Evolutionary conservation across 2,329 filamentous ascomycete genomes (phyloP), one percentile per base, ranked within the genome.

Genomic region (Aspergillus ustus): DNA sequence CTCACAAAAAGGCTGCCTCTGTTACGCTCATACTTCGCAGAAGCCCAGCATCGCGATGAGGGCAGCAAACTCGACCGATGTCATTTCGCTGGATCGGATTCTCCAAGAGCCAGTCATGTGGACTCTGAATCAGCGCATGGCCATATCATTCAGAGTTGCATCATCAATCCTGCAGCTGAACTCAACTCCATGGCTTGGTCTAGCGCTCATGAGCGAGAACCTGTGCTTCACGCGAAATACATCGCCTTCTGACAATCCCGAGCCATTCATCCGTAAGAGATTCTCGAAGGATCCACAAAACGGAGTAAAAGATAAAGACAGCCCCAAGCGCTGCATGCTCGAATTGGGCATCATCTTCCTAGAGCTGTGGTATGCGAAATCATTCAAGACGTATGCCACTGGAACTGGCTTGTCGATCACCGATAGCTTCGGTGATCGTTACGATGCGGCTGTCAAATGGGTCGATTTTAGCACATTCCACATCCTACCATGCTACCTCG

Each of bases 271-370:
- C 6, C 25, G 25, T 25, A 25, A 25, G 25, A 25, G 25, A 25
- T 25, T 25, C 25, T 25, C 25, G 25, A 25, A 25, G 3, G 25
- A 25, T 25, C 25, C 25, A 25, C 25, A 25, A 25, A 25, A 2
- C 3, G 25, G 25, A 25, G 25, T 25, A 25, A 25, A 25, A 25
- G 25, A 25, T 2, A 25, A 5, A 4, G 25, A 25, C 4, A 29
- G 13, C 20, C 13, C 6, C 28, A 17, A 19, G 8, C 40, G 13
- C 51, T 31, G 22, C 22, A 22, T 28, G 31, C 37, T 52, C 7
- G 34, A 59, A 28, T 40, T 59, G 5, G 56, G 56, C 9, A 52
- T 59, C 11, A 7, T 59, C 8, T 37, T 59, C 15, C 56, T 59
- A 1, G 56, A 52, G 17, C 20, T 59, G 4, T 48, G 20, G 37